Evolutionary conservation across 139 green algal genomes (phyloP), one percentile per base, ranked within the genome.

Genomic region (Cymbomonas tetramitiformis): DNA sequence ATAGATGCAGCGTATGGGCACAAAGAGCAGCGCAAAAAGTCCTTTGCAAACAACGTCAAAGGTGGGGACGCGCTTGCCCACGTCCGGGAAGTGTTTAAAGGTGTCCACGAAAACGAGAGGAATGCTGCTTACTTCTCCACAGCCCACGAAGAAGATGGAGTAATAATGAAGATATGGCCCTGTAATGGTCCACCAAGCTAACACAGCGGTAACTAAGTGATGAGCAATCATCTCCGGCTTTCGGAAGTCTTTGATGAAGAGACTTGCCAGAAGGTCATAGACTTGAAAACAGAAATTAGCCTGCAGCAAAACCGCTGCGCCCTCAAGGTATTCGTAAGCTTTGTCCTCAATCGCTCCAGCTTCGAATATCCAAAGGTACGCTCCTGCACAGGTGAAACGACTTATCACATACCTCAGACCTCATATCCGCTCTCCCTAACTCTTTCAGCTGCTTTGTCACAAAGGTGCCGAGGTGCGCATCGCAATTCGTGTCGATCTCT

Each of bases 61-160:
- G 10, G 18, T 3, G 26, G 52, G 52, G 12, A 33, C 28, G 9
- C 23, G 21, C 4, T 40, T 25, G 10, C 18, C 8, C 1, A 50
- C 15, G 5, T 60, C 52, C 1, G 52, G 52, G 36, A 40, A 60
- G 23, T 38, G 49, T 28, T 48, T 48, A 8, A 9, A 15, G 10
- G 23, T 18, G 36, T 60, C 52, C 4, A 60, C 52, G 34, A 50
- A 6, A 1, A 48, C 19, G 8, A 60, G 36, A 2, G 52, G 52
- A 18, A 60, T 2, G 6, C 38, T 51, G 1, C 38, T 51, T 1
- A 49, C 25, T 4, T 60, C 52, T 9, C 24, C 28, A 12, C 48
- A 36, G 52, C 52, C 52, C 33, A 60, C 25, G 30, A 60, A 60
- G 36, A 40, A 60, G 15, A 49, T 5, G 18, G 24, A 36, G 34